These are phyloP conservation scores for Amanita muscaria DNA, from an alignment of 768 basidiomycete genomes.

Conservation along the genomic window DNA sequence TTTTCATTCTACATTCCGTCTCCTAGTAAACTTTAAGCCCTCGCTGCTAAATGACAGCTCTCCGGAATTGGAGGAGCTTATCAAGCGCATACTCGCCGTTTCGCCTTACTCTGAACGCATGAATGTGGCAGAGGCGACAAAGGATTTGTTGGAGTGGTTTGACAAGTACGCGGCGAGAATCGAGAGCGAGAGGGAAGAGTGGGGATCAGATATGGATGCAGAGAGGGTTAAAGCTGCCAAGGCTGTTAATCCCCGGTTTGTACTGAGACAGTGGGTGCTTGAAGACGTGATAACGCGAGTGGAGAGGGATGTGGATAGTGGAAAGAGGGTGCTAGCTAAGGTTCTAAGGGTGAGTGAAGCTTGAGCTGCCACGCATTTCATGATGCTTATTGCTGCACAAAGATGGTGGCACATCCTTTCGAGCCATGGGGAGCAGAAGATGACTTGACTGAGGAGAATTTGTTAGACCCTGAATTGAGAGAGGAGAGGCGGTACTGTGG, in stretches of 20 bases:
- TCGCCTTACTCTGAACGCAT: slow-evolving; percentile 39
- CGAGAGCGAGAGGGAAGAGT: slow-evolving; percentile 38
- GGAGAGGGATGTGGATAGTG: slow-evolving; percentile 53
- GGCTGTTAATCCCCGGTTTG: slow-evolving; percentile 79
- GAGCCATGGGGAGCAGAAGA: slow-evolving; percentile 81
- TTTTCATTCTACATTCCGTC: slow-evolving; percentile 81
- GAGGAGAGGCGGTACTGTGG: slow-evolving; percentile 75
- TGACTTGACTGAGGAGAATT: slow-evolving; percentile 31
- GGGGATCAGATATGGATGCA: slow-evolving; percentile 35
- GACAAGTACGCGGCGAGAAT: slow-evolving; percentile 52
- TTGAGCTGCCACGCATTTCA: slow-evolving; percentile 5
- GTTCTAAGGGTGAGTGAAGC: slow-evolving; percentile 61
- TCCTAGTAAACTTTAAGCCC: slow-evolving; percentile 55
- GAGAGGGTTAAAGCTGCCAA: slow-evolving; percentile 44
- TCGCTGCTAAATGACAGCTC: slow-evolving; percentile 14
- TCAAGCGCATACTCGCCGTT: slow-evolving; percentile 35
- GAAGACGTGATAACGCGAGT: slow-evolving; percentile 84
- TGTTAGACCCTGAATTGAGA: slow-evolving; percentile 44
- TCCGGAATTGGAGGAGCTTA: slow-evolving; percentile 30
- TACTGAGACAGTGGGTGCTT: slow-evolving; percentile 90
- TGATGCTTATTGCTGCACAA: slow-evolving; percentile 6
- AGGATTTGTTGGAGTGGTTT: slow-evolving; percentile 59
- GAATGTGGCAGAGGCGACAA: slow-evolving; percentile 35
- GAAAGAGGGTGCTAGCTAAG: slow-evolving; percentile 65
- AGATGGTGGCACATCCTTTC: slow-evolving; percentile 88